Conservation (phyloP, 1,139 yeast genomes). For the Suhomyces yuchorum region DNA sequence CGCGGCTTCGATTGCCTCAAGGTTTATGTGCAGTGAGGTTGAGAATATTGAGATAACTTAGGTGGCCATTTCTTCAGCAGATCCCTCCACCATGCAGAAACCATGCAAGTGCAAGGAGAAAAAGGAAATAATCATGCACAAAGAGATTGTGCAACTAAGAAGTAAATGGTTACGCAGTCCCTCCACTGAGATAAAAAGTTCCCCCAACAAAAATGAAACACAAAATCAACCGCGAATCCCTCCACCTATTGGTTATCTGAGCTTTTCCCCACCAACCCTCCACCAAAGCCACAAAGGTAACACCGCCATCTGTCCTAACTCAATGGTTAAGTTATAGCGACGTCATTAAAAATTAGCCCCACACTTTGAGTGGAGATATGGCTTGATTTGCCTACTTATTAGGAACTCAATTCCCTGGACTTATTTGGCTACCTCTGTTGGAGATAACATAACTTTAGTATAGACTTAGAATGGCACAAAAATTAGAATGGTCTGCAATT, state of each 20-base stretch:
- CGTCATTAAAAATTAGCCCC: background rate
- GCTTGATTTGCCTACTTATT: slow-evolving; percentile 1
- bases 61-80: background rate
- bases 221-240: background rate
- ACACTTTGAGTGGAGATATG: background rate
- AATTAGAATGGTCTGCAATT: slow-evolving; percentile 43
- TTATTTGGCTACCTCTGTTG: no score
- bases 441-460: no score
- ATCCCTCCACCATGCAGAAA: slow-evolving; percentile 1
- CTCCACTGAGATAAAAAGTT: slow-evolving; percentile 2
- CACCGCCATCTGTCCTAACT: background rate
- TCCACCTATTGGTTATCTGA: background rate
- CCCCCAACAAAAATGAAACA: background rate
- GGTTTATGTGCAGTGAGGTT: background rate
- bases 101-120: background rate
- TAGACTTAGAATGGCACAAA: no score
- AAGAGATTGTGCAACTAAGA: background rate
- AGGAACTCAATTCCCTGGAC: background rate
- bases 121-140: background rate
- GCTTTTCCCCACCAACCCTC: background rate
- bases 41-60: background rate
- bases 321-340: background rate
- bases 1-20: slow-evolving; percentile 1
- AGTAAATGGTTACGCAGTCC: background rate
- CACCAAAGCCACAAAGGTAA: background rate